Evolutionary conservation across 345 rosid species (phyloP).

Genomic region (Cardiospermum halicacabum): DNA sequence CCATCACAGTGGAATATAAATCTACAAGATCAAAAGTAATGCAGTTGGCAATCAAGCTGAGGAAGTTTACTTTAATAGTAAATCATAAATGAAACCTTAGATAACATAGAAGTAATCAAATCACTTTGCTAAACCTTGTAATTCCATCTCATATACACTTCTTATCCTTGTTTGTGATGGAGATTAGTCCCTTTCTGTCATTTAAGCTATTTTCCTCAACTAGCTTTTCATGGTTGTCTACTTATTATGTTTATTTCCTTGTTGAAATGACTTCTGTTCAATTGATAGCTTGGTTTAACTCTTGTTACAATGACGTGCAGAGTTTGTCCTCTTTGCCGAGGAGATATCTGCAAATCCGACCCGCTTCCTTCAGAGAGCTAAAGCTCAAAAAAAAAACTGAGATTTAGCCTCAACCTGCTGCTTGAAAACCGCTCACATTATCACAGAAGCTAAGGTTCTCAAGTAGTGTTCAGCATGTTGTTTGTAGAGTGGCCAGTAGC

Average conservation of each 20-base stretch:
- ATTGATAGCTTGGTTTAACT: neutral
- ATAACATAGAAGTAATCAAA: neutral
- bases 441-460: neutral
- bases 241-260: neutral
- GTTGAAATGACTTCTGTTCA: neutral
- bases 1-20: neutral
- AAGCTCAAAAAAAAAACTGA: neutral
- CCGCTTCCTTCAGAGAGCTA: slow-evolving; percentile 34
- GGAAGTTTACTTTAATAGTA: neutral
- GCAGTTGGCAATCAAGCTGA: neutral
- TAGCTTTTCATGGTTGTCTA: neutral
- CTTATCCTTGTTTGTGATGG: too few relatives aligned
- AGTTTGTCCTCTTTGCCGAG: slow-evolving; percentile 96
- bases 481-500: neutral
- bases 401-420: neutral
- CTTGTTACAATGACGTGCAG: slow-evolving; percentile 35
- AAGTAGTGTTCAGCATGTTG: neutral
- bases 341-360: slow-evolving; percentile 75
- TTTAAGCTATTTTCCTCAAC: neutral
- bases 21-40: neutral
- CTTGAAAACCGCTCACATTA: slow-evolving; percentile 1
- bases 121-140: neutral
- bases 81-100: neutral
- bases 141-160: too few relatives aligned
- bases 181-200: neutral